Conservation (phyloP, 2,329 filamentous ascomycete species). For the Pseudogymnoascus sp. region DNA sequence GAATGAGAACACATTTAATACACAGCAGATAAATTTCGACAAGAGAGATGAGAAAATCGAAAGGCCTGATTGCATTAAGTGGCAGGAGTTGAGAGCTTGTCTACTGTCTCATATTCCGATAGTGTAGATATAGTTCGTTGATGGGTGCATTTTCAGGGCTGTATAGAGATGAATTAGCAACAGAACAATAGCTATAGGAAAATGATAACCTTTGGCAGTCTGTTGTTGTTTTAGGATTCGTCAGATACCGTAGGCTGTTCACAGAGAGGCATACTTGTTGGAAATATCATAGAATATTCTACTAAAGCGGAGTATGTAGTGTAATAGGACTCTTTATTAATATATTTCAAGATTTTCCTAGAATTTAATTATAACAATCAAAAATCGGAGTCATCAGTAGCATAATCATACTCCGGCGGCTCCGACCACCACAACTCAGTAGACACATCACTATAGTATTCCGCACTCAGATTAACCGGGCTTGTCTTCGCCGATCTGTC, state of each 20-base stretch:
- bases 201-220: not conserved
- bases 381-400: too few relatives aligned
- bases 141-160: too few relatives aligned
- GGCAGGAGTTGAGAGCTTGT: not conserved
- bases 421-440: not conserved
- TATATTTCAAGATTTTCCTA: not conserved
- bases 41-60: not conserved
- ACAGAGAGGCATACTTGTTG: too few relatives aligned
- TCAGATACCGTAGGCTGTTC: too few relatives aligned
- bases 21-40: too few relatives aligned
- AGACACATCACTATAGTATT: not conserved
- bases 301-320: not conserved
- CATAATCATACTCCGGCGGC: too few relatives aligned
- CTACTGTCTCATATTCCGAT: not conserved
- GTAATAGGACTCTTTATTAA: not conserved
- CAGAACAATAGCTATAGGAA: not conserved
- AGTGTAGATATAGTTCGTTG: too few relatives aligned
- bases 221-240: not conserved
- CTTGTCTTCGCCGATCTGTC: conserved; percentile 16
- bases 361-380: not conserved
- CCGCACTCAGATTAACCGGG: too few relatives aligned
- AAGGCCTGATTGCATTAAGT: not conserved
- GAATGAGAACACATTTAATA: not conserved
- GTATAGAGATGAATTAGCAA: not conserved
- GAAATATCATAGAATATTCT: too few relatives aligned